phyloP scores from a whole-genome alignment of 768 basidiomycete species.

The Mycena venus region DNA sequence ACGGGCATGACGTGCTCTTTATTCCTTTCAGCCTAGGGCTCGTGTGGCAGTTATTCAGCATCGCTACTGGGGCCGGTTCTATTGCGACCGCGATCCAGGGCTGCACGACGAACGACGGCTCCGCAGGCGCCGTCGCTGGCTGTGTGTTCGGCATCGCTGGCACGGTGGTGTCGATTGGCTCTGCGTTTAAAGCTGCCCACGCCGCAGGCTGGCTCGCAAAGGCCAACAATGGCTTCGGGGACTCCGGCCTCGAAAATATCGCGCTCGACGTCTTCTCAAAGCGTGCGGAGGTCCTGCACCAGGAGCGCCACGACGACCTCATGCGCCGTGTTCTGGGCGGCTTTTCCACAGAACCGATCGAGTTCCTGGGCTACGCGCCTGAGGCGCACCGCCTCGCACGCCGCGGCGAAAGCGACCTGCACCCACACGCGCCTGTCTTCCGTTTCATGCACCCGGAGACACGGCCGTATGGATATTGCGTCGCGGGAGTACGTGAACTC shows the following conservation, averaged over 20 bases:
- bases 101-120: slow-evolving; percentile 10
- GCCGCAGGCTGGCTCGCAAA: slow-evolving; percentile 11
- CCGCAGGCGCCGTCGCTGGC: slow-evolving; percentile 7
- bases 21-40: background rate
- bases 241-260: slow-evolving; percentile 4
- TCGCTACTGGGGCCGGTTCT: background rate
- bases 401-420: background rate
- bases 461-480: background rate
- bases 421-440: background rate
- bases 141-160: slow-evolving; percentile 7
- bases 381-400: slow-evolving; percentile 5
- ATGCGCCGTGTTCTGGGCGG: slow-evolving; percentile 2
- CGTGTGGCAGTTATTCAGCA: background rate
- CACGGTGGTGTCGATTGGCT: background rate
- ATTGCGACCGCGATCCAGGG: slow-evolving; percentile 10
- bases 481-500: slow-evolving; percentile 1
- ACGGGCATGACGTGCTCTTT: background rate
- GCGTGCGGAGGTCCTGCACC: background rate
- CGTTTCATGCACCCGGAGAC: slow-evolving; percentile 3
- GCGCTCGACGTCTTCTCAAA: background rate
- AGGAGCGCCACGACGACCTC: slow-evolving; percentile 7
- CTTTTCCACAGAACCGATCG: background rate
- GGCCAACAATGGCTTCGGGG: slow-evolving; percentile 10
- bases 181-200: slow-evolving; percentile 4
- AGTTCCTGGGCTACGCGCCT: slow-evolving; percentile 9